phyloP scores from a whole-genome alignment of 805 yeast genomes.

The Huiozyma naganishii region DNA sequence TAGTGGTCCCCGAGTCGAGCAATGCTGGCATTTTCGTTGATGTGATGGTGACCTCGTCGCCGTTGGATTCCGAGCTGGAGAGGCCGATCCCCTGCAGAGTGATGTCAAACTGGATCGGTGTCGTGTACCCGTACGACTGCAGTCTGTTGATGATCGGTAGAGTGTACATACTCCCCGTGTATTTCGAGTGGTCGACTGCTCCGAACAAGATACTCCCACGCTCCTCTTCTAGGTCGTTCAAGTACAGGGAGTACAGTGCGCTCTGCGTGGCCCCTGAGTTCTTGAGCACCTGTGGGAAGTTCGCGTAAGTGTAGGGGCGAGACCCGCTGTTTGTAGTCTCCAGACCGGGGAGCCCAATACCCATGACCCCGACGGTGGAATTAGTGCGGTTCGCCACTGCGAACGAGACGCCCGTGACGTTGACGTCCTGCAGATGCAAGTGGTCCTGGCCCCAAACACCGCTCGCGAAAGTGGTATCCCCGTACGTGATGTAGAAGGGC shows the following conservation, averaged over 20 bases:
- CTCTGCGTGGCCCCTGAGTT: constrained; percentile 32
- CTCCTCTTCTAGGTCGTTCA: constrained; percentile 34
- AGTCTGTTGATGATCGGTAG: constrained; percentile 23
- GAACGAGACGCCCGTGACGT: constrained; percentile 23
- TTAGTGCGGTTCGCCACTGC: constrained; percentile 27
- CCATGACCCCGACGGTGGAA: constrained; percentile 39
- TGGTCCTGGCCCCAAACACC: constrained; percentile 43
- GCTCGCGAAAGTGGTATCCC: constrained; percentile 38
- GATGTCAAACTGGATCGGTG: constrained; percentile 26
- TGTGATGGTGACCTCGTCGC: constrained; percentile 17
- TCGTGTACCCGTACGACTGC: constrained; percentile 8
- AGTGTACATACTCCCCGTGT: constrained; percentile 24
- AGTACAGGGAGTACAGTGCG: constrained; percentile 33
- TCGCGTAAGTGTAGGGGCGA: constrained; percentile 5
- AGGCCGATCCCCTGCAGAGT: constrained; percentile 25
- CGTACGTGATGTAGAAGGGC: constrained; percentile 37
- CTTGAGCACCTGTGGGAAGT: constrained; percentile 14
- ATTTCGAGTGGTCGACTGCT: constrained; percentile 33
- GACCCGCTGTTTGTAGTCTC: constrained; percentile 44
- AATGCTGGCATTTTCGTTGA: constrained; percentile 30
- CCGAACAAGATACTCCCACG: constrained; percentile 39
- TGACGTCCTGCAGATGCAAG: constrained; percentile 40
- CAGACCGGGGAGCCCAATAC: constrained; percentile 42
- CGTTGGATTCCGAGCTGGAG: constrained; percentile 14
- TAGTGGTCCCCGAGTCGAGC: constrained; percentile 36